Conservation (phyloP, 352 stramenopile species). For the Phytophthora lateralis region DNA sequence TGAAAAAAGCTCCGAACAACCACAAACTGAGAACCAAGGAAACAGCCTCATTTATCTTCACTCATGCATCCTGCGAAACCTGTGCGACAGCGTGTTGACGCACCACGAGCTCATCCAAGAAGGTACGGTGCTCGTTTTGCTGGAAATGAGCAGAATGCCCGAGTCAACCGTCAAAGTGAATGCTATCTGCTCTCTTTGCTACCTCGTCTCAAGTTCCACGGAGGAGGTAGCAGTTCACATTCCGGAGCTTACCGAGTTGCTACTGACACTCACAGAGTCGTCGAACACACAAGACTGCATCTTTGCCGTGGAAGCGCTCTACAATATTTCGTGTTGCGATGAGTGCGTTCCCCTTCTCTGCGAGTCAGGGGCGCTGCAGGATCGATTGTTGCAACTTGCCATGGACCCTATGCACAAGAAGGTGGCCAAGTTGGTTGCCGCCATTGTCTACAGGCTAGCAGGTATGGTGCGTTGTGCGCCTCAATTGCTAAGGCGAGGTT, state of each 20-base stretch:
- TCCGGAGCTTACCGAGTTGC: constrained; percentile 54
- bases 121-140: constrained; percentile 50
- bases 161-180: constrained; percentile 66
- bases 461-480: constrained; percentile 13
- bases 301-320: constrained; percentile 70
- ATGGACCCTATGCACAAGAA: constrained; percentile 30
- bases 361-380: constrained; percentile 38
- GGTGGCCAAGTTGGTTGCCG: constrained; percentile 54
- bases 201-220: constrained; percentile 64
- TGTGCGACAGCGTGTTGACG: constrained; percentile 75
- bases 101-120: constrained; percentile 78
- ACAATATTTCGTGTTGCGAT: constrained; percentile 81
- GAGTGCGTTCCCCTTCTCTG: constrained; percentile 56
- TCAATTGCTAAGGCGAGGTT: constrained; percentile 49
- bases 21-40: constrained; percentile 1
- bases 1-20: not conserved
- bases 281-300: constrained; percentile 34
- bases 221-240: constrained; percentile 59
- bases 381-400: constrained; percentile 48
- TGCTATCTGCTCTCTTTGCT: constrained; percentile 70
- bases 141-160: constrained; percentile 60
- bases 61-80: constrained; percentile 74
- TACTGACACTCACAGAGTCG: constrained; percentile 54
- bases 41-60: constrained; percentile 54
- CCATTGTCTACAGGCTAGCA: constrained; percentile 63